These are phyloP conservation scores for Ceratocystiopsis brevicomis DNA, from an alignment of 2,329 filamentous ascomycete genomes.

Conservation along the genomic window DNA sequence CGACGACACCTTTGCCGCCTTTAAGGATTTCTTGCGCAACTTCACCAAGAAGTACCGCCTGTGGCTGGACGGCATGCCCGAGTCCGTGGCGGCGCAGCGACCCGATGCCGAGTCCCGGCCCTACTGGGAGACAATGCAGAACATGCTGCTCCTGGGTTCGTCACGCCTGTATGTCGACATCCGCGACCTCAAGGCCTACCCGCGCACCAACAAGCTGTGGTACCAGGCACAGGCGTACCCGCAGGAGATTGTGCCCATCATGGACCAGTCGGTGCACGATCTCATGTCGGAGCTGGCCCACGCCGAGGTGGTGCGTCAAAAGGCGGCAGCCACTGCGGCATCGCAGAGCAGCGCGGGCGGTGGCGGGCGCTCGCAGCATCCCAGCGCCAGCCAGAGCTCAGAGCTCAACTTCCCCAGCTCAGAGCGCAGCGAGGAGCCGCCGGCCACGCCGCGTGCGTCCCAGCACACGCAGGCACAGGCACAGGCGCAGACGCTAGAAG, in stretches of 20 bases:
- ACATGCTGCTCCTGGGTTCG: conserved; percentile 75
- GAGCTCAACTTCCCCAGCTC: conserved; percentile 65
- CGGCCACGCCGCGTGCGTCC: conserved; percentile 23
- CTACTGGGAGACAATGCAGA: conserved; percentile 69
- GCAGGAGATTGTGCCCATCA: conserved; percentile 86
- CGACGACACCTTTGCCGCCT: conserved; percentile 66
- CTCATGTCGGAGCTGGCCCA: conserved; percentile 78
- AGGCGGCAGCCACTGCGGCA: conserved; percentile 20
- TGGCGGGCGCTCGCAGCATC: neutral
- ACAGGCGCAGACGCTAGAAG: conserved; percentile 37
- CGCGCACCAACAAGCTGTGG: conserved; percentile 82
- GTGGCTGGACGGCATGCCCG: conserved; percentile 69
- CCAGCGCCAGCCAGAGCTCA: conserved; percentile 36
- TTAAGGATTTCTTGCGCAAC: conserved; percentile 84
- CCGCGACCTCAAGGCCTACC: conserved; percentile 78
- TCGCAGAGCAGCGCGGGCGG: conserved; percentile 16
- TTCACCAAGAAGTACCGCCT: conserved; percentile 89
- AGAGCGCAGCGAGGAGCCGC: conserved; percentile 39
- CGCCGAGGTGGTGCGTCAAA: conserved; percentile 54
- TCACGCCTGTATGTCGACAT: conserved; percentile 76
- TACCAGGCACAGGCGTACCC: conserved; percentile 89
- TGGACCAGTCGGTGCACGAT: conserved; percentile 90
- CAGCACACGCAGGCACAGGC: conserved; percentile 19
- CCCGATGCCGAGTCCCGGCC: conserved; percentile 61
- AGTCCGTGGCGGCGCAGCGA: conserved; percentile 50